phyloP scores from a whole-genome alignment of 495 filamentous ascomycete species.

The Amphirosellinia nigrospora region DNA sequence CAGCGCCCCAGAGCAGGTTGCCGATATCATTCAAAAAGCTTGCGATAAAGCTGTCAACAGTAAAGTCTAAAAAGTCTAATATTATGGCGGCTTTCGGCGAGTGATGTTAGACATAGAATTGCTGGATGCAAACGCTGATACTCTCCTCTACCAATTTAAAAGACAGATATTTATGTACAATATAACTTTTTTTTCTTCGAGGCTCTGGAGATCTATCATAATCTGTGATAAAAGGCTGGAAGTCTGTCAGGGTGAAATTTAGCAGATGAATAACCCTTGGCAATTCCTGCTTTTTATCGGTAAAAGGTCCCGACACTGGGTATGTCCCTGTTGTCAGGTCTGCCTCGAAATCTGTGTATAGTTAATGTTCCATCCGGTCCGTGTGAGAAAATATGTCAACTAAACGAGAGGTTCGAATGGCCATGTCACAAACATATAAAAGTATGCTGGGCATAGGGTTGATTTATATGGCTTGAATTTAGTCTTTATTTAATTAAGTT shows the following conservation, averaged over 20 bases:
- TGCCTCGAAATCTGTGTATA: not conserved
- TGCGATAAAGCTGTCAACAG: not conserved
- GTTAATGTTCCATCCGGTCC: not conserved
- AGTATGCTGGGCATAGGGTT: not conserved
- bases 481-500: not conserved
- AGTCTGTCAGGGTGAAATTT: not conserved
- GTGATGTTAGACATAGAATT: not conserved
- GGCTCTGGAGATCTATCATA: not conserved
- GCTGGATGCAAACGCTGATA: not conserved
- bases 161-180: not conserved
- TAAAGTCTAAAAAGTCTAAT: not conserved
- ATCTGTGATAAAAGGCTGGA: not conserved
- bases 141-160: not conserved
- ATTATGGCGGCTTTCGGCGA: not conserved
- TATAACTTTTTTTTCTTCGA: not conserved
- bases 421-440: not conserved
- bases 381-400: not conserved
- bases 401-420: not conserved
- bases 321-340: not conserved
- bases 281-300: too few species aligned
- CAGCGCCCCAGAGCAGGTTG: constrained; percentile 17
- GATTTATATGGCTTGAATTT: not conserved
- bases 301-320: not conserved
- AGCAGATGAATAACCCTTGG: not conserved
- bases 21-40: constrained; percentile 11